Percentiles rank a stretch among this genome's conserved stretches.
These are phyloP conservation scores for Pilobolus umbonatus DNA, from an alignment of 192 early-diverging fungal genomes.

Conservation along the genomic window DNA sequence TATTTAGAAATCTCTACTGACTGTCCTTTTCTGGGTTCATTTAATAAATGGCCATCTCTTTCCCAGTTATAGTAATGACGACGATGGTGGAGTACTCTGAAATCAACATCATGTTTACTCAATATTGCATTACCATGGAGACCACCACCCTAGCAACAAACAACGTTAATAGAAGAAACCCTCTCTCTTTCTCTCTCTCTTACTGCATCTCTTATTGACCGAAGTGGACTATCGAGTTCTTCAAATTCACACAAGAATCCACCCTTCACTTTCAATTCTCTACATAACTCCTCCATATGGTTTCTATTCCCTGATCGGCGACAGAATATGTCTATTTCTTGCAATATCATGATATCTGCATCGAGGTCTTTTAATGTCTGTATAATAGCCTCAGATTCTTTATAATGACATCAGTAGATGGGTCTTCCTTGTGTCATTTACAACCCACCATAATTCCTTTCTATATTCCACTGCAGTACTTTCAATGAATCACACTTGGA, in stretches of 20 bases:
- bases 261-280: constrained; percentile 53
- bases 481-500: constrained; percentile 40
- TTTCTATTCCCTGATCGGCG: constrained; percentile 56
- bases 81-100: constrained; percentile 59
- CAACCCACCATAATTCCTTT: constrained; percentile 62
- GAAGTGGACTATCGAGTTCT: constrained; percentile 58
- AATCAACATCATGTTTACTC: constrained; percentile 56
- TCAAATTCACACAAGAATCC: constrained; percentile 71
- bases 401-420: no score
- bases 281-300: constrained; percentile 59
- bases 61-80: constrained; percentile 73
- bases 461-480: constrained; percentile 79
- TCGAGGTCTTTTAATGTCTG: constrained; percentile 48
- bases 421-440: no score
- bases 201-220: constrained; percentile 52
- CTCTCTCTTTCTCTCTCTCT: neutral
- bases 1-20: constrained; percentile 4
- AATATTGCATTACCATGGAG: constrained; percentile 76
- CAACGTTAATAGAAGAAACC: neutral
- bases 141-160: constrained; percentile 71
- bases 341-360: constrained; percentile 68
- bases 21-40: constrained; percentile 67
- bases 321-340: constrained; percentile 77
- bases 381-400: constrained; percentile 53
- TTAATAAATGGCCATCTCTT: constrained; percentile 47